A percentile compares a stretch with the other conserved stretches of the same genome.
Evolutionary conservation across 768 basidiomycete species (phyloP).

Genomic region (Solioccasus polychromus): DNA sequence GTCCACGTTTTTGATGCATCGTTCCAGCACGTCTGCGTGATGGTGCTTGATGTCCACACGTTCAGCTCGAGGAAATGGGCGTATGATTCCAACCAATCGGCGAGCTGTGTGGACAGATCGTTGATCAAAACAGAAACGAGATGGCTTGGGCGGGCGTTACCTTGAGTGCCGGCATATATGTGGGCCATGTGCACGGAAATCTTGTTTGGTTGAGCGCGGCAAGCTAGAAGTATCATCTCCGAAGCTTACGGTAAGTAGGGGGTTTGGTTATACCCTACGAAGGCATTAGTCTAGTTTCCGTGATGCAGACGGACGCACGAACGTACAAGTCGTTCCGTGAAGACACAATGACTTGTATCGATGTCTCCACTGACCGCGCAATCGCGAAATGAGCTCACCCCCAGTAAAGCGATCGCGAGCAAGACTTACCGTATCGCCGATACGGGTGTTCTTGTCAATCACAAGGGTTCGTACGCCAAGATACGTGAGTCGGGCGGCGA

Average conservation of each 20-base stretch:
- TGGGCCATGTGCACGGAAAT: slow-evolving; percentile 49
- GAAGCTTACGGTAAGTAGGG: slow-evolving; percentile 44
- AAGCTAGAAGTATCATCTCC: slow-evolving; percentile 3
- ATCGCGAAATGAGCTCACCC: background rate
- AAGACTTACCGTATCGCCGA: slow-evolving; percentile 39
- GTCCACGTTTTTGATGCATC: slow-evolving; percentile 37
- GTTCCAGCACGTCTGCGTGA: slow-evolving; percentile 35
- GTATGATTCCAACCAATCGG: slow-evolving; percentile 57
- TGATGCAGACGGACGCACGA: background rate
- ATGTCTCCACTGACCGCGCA: slow-evolving; percentile 36
- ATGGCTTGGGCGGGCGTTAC: too few species aligned
- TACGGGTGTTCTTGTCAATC: slow-evolving; percentile 44
- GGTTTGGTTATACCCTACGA: slow-evolving; percentile 48
- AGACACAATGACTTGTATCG: slow-evolving; percentile 37
- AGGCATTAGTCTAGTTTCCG: too few species aligned
- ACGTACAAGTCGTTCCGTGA: slow-evolving; percentile 44
- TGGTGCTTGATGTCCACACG: slow-evolving; percentile 50
- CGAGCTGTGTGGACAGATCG: slow-evolving; percentile 35
- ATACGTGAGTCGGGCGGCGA: slow-evolving; percentile 54
- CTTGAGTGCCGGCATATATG: slow-evolving; percentile 36
- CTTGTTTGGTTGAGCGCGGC: slow-evolving; percentile 21
- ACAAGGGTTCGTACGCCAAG: slow-evolving; percentile 50
- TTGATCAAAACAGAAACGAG: too few species aligned
- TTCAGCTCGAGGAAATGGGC: slow-evolving; percentile 53
- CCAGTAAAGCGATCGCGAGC: too few species aligned